Base-by-base conservation (phyloP, 345 rosid species). In the Angophora floribunda region DNA sequence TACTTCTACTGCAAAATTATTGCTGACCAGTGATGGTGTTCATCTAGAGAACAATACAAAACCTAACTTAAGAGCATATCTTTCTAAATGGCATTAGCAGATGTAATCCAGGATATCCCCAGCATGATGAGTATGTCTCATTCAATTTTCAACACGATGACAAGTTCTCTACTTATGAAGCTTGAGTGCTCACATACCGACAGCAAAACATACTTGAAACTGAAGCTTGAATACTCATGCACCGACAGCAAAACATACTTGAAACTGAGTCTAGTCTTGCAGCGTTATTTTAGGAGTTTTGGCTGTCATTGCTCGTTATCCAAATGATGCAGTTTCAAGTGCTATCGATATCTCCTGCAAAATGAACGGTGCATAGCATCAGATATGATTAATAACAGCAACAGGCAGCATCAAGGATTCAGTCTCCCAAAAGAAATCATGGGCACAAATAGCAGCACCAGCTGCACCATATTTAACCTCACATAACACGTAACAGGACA, bases 261-360 rank as follows among this genome's bases (percentile, higher is more conserved):
- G 22, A 32, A 67, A 32, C 22, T 19, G 4, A 67, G 13, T 67
- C 13, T 67, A 67, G 45, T 0, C 6, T 32, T 67, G 45, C 24
- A 2, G 80, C 45, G 21, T 32, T 36, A 67, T 36, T 67, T 67
- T 32, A 45, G 80, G 6, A 67, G 45, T 67, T 36, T 67, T 67
- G 79, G 80, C 45, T 67, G 80, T 32, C 80, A 32, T 32, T 32
- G 80, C 24, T 67, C 22, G 32, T 86, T 88, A 92, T 26, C 26
- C 90, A n/a, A 57, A 28, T 30, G 65, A 50, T 86, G 87, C 87
- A 51, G 93, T 87, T 93, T 94, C 93, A 8, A 49, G 90, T 47
- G 91, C 90, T 61, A 92, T 19, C 4, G 91, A 89, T 52, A 91
- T 89, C 90, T 92, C 93, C 95, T 93, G 92, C 89, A 87, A 90